Base-by-base conservation (phyloP, 23 red algal genomes). In the Agarophyton chilense region DNA sequence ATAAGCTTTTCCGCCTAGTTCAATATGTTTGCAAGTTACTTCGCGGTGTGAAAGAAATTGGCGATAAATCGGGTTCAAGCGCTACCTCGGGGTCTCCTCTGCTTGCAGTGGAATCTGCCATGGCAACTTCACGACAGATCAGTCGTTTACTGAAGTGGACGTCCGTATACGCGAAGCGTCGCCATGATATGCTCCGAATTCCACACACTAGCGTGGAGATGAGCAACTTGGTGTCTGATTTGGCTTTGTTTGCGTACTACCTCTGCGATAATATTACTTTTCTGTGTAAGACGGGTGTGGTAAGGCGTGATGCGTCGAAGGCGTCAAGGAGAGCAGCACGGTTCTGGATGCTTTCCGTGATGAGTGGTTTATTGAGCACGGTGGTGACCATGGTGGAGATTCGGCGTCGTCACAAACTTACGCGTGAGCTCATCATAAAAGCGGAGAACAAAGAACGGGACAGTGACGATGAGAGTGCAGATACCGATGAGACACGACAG, bases 1-100 rank as follows among this genome's bases (percentile, higher is more conserved):
- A 95, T 54, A 90, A 91, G 66, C 86, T 95, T 53, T 87, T 90
- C 74, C 29, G 86, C 4, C 62, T 95, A 9, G 46, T 87, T 1
- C 93, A 95, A 52, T 95, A 86, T 51, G n/a, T 72, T 0, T 75
- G 68, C 49, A 82, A 83, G 38, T 47, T 93, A 10, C 66, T 82
- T 6, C 90, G 90, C 47, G 86, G 86, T 35, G 33, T 81, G 22
- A n/a, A 43, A 42, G 4, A 52, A 64, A 31, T 26, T 13, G 18
- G 66, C 40, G n/a, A 33, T 6, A 43, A 21, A 2, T 40, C 77
- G 28, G 19, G 61, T 22, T 21, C 88, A 34, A 63, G 45, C 39
- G 45, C 88, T 0, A 28, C 54, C 25, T 70, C 73, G 11, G 13
- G 34, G 55, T 58, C 84, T 10, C 16, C 40, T 10, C 8, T 79